A percentile compares a stretch with the other conserved stretches of the same genome.
phyloP scores from a whole-genome alignment of 202 grass and related monocot species.

The Musa balbisiana region DNA sequence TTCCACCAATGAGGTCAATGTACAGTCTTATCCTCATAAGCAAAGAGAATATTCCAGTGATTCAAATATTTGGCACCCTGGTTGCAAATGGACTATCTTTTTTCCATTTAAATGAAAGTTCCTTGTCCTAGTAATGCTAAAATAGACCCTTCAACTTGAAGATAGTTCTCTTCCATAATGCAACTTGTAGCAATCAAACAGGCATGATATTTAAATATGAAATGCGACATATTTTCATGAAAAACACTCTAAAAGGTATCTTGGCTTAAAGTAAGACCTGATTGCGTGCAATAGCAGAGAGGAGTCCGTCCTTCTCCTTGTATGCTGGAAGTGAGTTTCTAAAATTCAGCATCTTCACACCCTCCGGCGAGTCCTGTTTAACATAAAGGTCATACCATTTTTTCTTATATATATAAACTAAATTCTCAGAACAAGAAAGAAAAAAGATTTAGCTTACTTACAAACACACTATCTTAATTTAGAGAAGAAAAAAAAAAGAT shows the following conservation, averaged over 20 bases:
- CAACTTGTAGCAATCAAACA: no score
- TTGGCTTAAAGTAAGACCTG: slow-evolving; percentile 37
- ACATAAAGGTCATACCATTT: slow-evolving; percentile 20
- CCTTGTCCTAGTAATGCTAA: no score
- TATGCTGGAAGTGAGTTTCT: slow-evolving; percentile 82
- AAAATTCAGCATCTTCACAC: slow-evolving; percentile 66
- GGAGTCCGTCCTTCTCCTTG: slow-evolving; percentile 84
- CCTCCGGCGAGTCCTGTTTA: slow-evolving; percentile 81
- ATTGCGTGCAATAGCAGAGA: slow-evolving; percentile 89
- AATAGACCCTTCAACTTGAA: no score
- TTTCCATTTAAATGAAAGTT: no score
- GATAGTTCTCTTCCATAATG: no score
- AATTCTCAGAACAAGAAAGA: neutral
- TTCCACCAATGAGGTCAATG: no score
- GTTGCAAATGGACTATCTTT: no score
- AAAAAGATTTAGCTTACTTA: neutral
- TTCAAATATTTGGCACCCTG: no score
- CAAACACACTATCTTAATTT: no score
- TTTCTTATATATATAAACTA: neutral
- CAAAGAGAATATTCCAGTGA: no score
- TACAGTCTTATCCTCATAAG: no score
- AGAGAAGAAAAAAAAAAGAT: neutral
- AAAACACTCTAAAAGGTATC: neutral
- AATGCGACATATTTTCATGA: neutral
- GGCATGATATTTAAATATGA: no score